These are phyloP conservation scores for Trypanosoma congolense DNA, from an alignment of 208 protist species.

Conservation along the genomic window DNA sequence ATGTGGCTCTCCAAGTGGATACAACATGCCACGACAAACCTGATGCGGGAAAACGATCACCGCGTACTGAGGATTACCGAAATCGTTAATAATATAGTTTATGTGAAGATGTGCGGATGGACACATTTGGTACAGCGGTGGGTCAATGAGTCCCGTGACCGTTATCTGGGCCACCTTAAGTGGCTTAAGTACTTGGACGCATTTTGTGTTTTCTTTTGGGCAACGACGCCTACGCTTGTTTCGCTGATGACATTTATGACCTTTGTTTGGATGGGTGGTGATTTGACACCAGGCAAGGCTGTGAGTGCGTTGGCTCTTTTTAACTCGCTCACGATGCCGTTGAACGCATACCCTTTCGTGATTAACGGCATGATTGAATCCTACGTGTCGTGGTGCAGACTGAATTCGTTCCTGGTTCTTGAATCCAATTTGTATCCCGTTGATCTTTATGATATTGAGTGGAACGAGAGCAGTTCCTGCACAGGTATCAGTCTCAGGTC, in stretches of 20 bases:
- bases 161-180: constrained; percentile 21
- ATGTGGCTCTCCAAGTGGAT: constrained; percentile 24
- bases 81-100: constrained; percentile 24
- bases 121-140: constrained; percentile 12
- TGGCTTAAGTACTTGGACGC: constrained; percentile 34
- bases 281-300: constrained; percentile 25
- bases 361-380: constrained; percentile 28
- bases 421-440: background rate
- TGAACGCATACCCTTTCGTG: constrained; percentile 34
- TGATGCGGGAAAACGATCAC: constrained; percentile 29
- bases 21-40: constrained; percentile 10
- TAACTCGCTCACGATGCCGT: constrained; percentile 18
- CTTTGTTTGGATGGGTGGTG: constrained; percentile 23
- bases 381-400: constrained; percentile 24
- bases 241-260: constrained; percentile 28
- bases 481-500: background rate
- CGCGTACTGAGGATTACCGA: constrained; percentile 26
- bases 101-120: constrained; percentile 29
- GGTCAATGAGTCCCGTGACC: constrained; percentile 13
- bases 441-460: background rate
- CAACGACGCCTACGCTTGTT: constrained; percentile 25
- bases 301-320: constrained; percentile 25
- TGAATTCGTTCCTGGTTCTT: constrained; percentile 14
- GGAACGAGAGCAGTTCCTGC: background rate
- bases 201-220: constrained; percentile 34